Conservation (phyloP, 495 filamentous ascomycete species). For the Delitschia confertaspora region DNA sequence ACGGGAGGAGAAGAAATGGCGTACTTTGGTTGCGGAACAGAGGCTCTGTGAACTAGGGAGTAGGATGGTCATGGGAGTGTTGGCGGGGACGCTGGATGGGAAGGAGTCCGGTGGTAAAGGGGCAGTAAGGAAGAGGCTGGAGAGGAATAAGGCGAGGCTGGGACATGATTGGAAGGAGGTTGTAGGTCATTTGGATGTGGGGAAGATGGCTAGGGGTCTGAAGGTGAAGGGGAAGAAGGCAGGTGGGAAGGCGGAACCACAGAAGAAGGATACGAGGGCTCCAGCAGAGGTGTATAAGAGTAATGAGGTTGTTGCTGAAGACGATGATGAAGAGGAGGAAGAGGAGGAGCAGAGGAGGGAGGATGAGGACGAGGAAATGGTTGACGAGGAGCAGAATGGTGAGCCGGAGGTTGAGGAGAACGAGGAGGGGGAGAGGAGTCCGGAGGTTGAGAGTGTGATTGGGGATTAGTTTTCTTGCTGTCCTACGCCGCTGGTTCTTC, state of each 20-base stretch:
- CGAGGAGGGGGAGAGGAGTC: constrained; percentile 3
- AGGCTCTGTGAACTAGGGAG: constrained; percentile 74
- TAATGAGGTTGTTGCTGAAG: constrained; percentile 37
- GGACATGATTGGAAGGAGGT: constrained; percentile 72
- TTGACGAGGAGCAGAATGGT: constrained; percentile 11
- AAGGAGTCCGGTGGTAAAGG: constrained; percentile 36
- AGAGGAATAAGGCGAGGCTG: constrained; percentile 52
- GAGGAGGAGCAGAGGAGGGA: constrained; percentile 10
- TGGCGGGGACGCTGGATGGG: constrained; percentile 61
- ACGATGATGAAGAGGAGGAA: constrained; percentile 32
- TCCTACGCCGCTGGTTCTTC: no score
- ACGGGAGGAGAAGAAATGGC: constrained; percentile 26
- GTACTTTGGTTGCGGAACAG: constrained; percentile 65
- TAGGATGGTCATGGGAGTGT: constrained; percentile 69
- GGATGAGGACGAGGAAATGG: constrained; percentile 21
- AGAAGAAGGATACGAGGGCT: constrained; percentile 14
- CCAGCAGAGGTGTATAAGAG: constrained; percentile 39
- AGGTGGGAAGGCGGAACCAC: constrained; percentile 29
- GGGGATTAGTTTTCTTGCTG: constrained; percentile 11
- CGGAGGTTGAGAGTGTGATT: constrained; percentile 20
- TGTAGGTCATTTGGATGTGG: constrained; percentile 61
- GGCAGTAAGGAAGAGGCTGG: constrained; percentile 50
- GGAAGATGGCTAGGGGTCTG: constrained; percentile 39
- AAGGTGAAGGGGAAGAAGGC: constrained; percentile 37
- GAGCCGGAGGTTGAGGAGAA: constrained; percentile 7